Evolutionary conservation across 1,139 yeast genomes (phyloP), one percentile per base, ranked within the genome.

Genomic region (Geotrichum bryndzae): DNA sequence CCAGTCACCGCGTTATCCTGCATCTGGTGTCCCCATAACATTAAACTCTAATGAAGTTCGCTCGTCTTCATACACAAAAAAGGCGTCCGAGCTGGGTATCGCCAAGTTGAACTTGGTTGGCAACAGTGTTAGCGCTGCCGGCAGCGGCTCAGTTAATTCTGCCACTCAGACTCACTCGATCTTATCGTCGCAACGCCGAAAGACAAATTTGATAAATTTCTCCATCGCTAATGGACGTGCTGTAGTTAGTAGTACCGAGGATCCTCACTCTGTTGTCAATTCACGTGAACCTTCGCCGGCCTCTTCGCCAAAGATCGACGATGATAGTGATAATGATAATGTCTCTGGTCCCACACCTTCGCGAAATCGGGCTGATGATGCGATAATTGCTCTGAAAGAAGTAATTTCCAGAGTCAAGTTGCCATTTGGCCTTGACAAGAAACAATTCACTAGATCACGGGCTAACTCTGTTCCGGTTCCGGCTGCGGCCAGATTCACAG

Each of bases 141-240:
- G 31, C 48, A 11, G 31, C 38, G 23, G 27, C 48, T 31, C 53
- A 11, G 15, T 53, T 2, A 41, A 22, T 29, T 8, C 51, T 29
- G 10, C 51, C 6, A n/a, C 27, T n/a, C 25, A 50, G 29, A 31
- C 54, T n/a, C 53, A 41, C 15, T 54, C 61, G 22, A 23, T 35
- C 15, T 33, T 54, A 15, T 54, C 55, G 4, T 48, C 58, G 23
- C 51, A 38, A 33, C 41, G 38, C 8, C 61, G 57, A 27, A 48
- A 50, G 50, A 50, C 58, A 25, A 48, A 48, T 1, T 35, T 38
- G 22, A 52, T 58, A 10, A 58, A 58, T 31, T 54, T 58, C 22
- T 48, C 61, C 8, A 58, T 58, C 18, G 41, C 58, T 11, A 58
- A 58, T 27, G 61, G 61, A 11, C 25, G 61, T n/a, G 61, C 61